Percentiles rank a stretch among this genome's conserved stretches.
phyloP scores from a whole-genome alignment of 2,329 filamentous ascomycete genomes.

The Ceratocystis papillata region DNA sequence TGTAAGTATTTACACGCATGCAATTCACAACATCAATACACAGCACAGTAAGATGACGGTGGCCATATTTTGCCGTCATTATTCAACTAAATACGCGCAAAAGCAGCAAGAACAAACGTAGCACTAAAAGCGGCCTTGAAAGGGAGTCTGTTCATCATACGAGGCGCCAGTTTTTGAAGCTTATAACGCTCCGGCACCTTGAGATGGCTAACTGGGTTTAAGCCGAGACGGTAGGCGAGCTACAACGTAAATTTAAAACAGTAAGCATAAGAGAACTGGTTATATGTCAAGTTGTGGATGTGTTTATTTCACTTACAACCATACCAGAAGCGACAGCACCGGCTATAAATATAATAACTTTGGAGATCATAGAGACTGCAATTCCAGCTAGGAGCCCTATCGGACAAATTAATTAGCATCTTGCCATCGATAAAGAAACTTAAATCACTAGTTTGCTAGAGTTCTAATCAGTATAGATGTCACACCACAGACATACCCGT shows the following conservation, averaged over 20 bases:
- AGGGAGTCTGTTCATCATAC: slow-evolving; percentile 39
- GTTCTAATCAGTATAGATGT: background rate
- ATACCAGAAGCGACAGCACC: slow-evolving; percentile 53
- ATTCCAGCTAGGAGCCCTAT: slow-evolving; percentile 54
- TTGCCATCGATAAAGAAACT: background rate
- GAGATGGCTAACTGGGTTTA: slow-evolving; percentile 34
- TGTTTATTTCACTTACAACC: slow-evolving; percentile 41
- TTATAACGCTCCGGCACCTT: slow-evolving; percentile 26
- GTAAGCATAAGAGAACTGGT: background rate
- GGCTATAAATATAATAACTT: slow-evolving; percentile 55
- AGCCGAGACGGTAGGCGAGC: slow-evolving; percentile 37
- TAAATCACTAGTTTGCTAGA: background rate
- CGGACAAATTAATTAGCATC: background rate
- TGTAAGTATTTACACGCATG: background rate
- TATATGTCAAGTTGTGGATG: background rate
- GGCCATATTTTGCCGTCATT: background rate
- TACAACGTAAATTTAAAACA: slow-evolving; percentile 26
- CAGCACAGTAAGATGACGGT: too few species aligned
- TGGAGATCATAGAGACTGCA: slow-evolving; percentile 58
- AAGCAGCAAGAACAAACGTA: slow-evolving; percentile 56
- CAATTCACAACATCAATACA: background rate
- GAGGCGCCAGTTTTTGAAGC: slow-evolving; percentile 16
- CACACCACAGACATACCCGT: slow-evolving; percentile 33
- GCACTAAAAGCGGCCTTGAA: slow-evolving; percentile 61
- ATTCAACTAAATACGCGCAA: slow-evolving; percentile 37